Conservation (phyloP, 805 yeast genomes). For the Saccharomycopsis capsularis region DNA sequence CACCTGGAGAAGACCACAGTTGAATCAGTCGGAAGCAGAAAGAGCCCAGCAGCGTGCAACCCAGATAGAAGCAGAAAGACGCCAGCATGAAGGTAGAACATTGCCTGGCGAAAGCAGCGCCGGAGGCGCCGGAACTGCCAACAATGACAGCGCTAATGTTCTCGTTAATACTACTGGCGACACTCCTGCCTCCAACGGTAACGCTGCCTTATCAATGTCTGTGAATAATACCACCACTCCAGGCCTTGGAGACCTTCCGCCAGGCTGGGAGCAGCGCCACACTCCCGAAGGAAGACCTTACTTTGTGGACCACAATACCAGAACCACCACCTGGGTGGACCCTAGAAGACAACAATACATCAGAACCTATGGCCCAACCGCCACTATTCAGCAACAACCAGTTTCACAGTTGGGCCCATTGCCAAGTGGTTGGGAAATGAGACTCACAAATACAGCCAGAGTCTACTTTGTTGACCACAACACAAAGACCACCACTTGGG, state of each 20-base stretch:
- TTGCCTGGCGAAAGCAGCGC: conserved; percentile 57
- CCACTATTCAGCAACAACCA: conserved; percentile 94
- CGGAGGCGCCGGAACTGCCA: conserved; percentile 43
- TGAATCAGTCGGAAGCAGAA: conserved; percentile 72
- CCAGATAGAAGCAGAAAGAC: conserved; percentile 78
- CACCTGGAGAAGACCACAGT: conserved; percentile 96
- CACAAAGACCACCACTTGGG: conserved; percentile 99
- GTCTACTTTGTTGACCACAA: conserved; percentile 98
- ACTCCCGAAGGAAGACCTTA: conserved; percentile 98
- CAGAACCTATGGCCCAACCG: conserved; percentile 80
- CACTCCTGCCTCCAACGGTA: conserved; percentile 38
- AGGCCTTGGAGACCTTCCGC: conserved; percentile 93
- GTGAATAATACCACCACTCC: conserved; percentile 81
- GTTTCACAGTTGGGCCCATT: conserved; percentile 95
- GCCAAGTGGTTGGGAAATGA: conserved; percentile 99
- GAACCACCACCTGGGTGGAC: conserved; percentile 99
- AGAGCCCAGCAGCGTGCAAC: conserved; percentile 34
- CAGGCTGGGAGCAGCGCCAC: conserved; percentile 98
- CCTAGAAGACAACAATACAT: conserved; percentile 98
- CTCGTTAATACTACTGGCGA: conserved; percentile 35
- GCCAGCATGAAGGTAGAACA: conserved; percentile 85
- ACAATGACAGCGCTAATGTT: conserved; percentile 32
- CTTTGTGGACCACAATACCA: conserved; percentile 97
- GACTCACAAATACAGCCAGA: conserved; percentile 96
- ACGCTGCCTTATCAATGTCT: conserved; percentile 62